Percentiles rank a stretch among this genome's conserved stretches.
Conservation (phyloP, 1,284 basidiomycete species). For the Kwoniella shivajii region DNA sequence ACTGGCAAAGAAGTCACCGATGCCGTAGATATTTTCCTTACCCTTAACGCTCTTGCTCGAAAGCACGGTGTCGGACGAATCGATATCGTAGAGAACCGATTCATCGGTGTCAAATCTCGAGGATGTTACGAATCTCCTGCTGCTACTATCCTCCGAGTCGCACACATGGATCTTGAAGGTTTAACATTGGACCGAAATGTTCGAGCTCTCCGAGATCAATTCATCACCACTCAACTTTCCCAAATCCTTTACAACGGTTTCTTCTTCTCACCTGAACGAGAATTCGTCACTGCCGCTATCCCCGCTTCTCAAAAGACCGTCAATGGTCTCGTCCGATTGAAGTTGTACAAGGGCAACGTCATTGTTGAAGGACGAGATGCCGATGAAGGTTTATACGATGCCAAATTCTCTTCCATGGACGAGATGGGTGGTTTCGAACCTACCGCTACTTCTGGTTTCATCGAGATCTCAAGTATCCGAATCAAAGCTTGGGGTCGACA, state of each 20-base stretch:
- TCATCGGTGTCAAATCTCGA: slow-evolving; percentile 98
- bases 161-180: slow-evolving; percentile 96
- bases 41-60: slow-evolving; percentile 87
- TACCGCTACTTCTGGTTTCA: slow-evolving; percentile 88
- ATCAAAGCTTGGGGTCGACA: slow-evolving; percentile 79
- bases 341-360: slow-evolving; percentile 96
- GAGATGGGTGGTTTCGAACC: slow-evolving; percentile 97
- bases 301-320: slow-evolving; percentile 94
- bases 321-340: slow-evolving; percentile 87
- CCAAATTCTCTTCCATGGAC: slow-evolving; percentile 98
- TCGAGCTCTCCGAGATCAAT: slow-evolving; percentile 89
- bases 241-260: slow-evolving; percentile 88
- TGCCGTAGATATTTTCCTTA: slow-evolving; percentile 92
- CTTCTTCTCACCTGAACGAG: slow-evolving; percentile 97
- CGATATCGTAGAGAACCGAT: slow-evolving; percentile 99
- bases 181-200: slow-evolving; percentile 97
- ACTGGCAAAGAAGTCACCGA: slow-evolving; percentile 70
- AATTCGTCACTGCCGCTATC: slow-evolving; percentile 87
- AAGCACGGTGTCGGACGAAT: slow-evolving; percentile 95
- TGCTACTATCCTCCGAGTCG: slow-evolving; percentile 91
- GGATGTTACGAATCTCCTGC: slow-evolving; percentile 98
- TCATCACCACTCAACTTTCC: slow-evolving; percentile 86
- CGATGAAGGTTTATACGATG: slow-evolving; percentile 89
- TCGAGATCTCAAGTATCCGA: slow-evolving; percentile 90
- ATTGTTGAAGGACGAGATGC: slow-evolving; percentile 90